Base-by-base conservation (phyloP, 305 asterid species). In the Rubia tinctorum region DNA sequence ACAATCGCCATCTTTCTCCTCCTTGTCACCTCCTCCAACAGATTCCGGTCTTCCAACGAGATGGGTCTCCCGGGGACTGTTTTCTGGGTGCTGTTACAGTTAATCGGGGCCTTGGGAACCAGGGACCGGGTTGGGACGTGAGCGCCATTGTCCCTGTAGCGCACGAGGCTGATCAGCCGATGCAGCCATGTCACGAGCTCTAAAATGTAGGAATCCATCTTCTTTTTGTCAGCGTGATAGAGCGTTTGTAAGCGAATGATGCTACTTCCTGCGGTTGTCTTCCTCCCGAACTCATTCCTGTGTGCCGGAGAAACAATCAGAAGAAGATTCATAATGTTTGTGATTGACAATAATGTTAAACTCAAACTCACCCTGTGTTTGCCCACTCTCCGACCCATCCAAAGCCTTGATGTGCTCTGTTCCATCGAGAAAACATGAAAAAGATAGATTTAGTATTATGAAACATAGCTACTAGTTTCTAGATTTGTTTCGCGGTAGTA, bases 371-470 rank as follows among this genome's bases (percentile, higher is more conserved):
- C 98, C 97, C 97, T 17, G 91, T 80, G 79, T 88, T 95, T 51
- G 99, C 99, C 99, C 98, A 93, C 76, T 93, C 98, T 81, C 98
- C 97, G n/a, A 91, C 98, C 98, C 98, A 93, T 82, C 98, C 98
- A 43, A 93, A 93, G 58, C 99, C 99, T 77, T 95, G 99, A 82
- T 95, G 99, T 72, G 96, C 95, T 74, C 99, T 95, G 96, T 51
- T 81, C 63, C 69, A 76, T 43, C 0, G 58, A 22, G n/a, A 63
- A 25, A 59, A 17, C 49, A 77, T 53, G 74, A 78, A 69, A 55
- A 55, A 6, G 45, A 55, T 25, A 42, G 23, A 65, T 23, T 79
- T 22, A 79, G 82, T 49, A 23, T 68, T 51, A 17, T 53, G 9
- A 17, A 53, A 53, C 6, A 18, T 13, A 49, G 55, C 13, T 13